These are phyloP conservation scores for Neurospora africana DNA, from an alignment of 495 filamentous ascomycete species.

Conservation along the genomic window DNA sequence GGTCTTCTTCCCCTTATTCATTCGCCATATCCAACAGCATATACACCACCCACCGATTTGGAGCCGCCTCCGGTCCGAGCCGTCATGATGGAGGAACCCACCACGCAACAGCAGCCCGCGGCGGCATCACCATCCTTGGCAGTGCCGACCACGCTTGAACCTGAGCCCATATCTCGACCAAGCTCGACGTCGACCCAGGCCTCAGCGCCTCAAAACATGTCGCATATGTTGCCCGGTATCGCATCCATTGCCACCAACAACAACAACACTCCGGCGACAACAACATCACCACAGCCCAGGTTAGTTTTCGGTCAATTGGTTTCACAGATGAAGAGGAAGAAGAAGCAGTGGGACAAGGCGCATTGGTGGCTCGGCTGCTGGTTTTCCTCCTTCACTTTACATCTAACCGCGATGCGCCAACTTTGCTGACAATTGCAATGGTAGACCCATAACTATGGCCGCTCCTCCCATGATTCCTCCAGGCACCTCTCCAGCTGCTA, in stretches of 20 bases:
- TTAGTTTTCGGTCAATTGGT: conserved; percentile 25
- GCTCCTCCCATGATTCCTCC: conserved; percentile 33
- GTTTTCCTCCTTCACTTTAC: neutral
- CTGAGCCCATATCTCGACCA: conserved; percentile 39
- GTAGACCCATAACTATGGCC: conserved; percentile 19
- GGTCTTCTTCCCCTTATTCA: conserved; percentile 20
- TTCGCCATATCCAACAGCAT: conserved; percentile 6
- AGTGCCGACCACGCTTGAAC: conserved; percentile 29
- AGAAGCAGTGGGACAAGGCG: neutral
- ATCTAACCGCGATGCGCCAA: neutral
- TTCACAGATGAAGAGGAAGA: neutral
- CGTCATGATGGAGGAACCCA: conserved; percentile 28
- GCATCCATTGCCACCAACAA: conserved; percentile 45
- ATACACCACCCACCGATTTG: conserved; percentile 22
- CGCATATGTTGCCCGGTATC: conserved; percentile 46
- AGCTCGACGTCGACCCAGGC: conserved; percentile 34
- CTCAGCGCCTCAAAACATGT: conserved; percentile 24
- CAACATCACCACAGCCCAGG: conserved; percentile 55
- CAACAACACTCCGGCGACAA: conserved; percentile 21
- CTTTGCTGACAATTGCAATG: neutral
- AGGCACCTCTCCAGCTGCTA: conserved; percentile 52
- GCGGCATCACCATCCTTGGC: conserved; percentile 6
- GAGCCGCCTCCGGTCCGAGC: conserved; percentile 14
- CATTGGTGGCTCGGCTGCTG: neutral
- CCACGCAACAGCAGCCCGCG: conserved; percentile 12